Conservation (phyloP, 805 yeast species). For the Candida chauliodis region DNA sequence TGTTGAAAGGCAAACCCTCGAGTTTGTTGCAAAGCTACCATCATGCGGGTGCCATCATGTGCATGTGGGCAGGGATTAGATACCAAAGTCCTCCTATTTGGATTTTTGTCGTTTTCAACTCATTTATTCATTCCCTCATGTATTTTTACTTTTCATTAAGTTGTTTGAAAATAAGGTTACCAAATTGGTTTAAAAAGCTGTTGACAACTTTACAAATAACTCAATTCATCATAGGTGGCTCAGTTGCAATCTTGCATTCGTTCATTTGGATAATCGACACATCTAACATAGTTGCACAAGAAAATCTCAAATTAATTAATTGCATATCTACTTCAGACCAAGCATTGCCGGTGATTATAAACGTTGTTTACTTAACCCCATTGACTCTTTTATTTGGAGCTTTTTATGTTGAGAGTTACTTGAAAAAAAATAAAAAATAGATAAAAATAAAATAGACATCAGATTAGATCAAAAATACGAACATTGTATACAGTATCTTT, state of each 20-base stretch:
- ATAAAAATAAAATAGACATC: no score
- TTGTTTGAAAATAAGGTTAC: conserved; percentile 56
- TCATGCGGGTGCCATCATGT: conserved; percentile 76
- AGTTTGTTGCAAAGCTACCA: conserved; percentile 70
- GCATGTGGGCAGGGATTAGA: conserved; percentile 78
- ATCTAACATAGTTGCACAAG: conserved; percentile 24
- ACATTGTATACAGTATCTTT: no score
- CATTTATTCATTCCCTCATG: conserved; percentile 75
- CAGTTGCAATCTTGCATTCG: conserved; percentile 60
- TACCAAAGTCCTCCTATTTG: conserved; percentile 73
- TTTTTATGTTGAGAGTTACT: conserved; percentile 59
- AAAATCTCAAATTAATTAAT: conserved; percentile 23
- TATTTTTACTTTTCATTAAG: conserved; percentile 64
- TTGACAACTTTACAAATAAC: conserved; percentile 66
- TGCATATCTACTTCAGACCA: conserved; percentile 60
- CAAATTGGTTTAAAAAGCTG: conserved; percentile 51
- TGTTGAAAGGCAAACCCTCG: conserved; percentile 65
- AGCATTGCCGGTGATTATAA: conserved; percentile 58
- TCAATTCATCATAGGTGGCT: conserved; percentile 68
- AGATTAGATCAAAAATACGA: no score
- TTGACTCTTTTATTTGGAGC: conserved; percentile 63
- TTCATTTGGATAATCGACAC: conserved; percentile 59
- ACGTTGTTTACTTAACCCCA: conserved; percentile 64
- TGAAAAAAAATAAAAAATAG: conserved; percentile 18
- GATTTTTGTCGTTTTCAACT: conserved; percentile 77